phyloP scores from a whole-genome alignment of 306 rosid species.

The Quillaja saponaria region DNA sequence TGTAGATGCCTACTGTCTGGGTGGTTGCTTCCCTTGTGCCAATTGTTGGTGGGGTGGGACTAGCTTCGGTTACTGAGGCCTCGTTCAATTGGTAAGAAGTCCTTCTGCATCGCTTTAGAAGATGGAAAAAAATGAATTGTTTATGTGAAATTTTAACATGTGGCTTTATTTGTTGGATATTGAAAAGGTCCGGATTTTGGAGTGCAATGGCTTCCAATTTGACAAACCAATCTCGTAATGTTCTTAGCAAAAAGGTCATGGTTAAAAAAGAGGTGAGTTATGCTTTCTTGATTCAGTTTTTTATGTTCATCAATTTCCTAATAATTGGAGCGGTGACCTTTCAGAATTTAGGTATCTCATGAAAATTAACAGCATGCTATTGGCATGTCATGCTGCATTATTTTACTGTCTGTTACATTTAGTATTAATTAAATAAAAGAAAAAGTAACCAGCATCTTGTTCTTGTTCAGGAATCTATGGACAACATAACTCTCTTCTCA shows the following conservation, averaged over 20 bases:
- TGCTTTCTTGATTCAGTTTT: constrained; percentile 8
- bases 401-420: not conserved
- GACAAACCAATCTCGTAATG: constrained; percentile 93
- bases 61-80: constrained; percentile 84
- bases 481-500: constrained; percentile 96
- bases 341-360: constrained; percentile 20
- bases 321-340: constrained; percentile 11
- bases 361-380: constrained; percentile 8
- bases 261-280: constrained; percentile 64
- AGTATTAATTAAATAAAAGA: constrained; percentile 8
- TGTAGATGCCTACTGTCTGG: constrained; percentile 75
- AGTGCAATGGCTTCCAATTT: constrained; percentile 99
- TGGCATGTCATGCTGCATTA: constrained; percentile 15
- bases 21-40: constrained; percentile 83
- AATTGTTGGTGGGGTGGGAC: constrained; percentile 84
- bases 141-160: constrained; percentile 25
- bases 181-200: constrained; percentile 85
- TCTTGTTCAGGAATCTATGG: constrained; percentile 70
- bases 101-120: not conserved
- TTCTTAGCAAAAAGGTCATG: constrained; percentile 97
- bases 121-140: constrained; percentile 1
- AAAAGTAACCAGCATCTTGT: constrained; percentile 31
- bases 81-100: constrained; percentile 81
- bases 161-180: constrained; percentile 19
- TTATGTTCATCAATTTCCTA: not conserved